Evolutionary conservation across 805 yeast genomes (phyloP).

Genomic region (Yueomyces sinensis): DNA sequence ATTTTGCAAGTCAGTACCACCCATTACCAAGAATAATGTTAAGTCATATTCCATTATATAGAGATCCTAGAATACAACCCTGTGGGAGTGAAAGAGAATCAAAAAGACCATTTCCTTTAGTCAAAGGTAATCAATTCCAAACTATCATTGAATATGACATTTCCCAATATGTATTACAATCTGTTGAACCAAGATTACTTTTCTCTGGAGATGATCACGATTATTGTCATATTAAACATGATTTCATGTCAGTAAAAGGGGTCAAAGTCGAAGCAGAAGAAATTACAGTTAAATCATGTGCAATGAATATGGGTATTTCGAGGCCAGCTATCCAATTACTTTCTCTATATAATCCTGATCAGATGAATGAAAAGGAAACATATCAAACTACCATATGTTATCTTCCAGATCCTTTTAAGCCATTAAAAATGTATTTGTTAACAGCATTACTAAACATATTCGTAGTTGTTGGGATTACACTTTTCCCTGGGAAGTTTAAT

Average conservation of each 20-base stretch:
- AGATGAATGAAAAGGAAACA: slow-evolving; percentile 8
- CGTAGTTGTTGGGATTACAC: slow-evolving; percentile 13
- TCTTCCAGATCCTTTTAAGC: slow-evolving; percentile 40
- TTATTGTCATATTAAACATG: slow-evolving; percentile 68
- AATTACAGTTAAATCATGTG: slow-evolving; percentile 74
- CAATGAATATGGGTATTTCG: slow-evolving; percentile 86
- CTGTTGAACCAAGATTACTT: slow-evolving; percentile 50
- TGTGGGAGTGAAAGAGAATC: slow-evolving; percentile 80
- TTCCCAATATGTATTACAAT: slow-evolving; percentile 43
- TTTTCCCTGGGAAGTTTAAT: slow-evolving; percentile 20
- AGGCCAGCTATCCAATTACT: slow-evolving; percentile 80
- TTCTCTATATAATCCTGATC: slow-evolving; percentile 41
- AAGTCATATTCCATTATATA: slow-evolving; percentile 78
- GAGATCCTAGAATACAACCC: slow-evolving; percentile 44
- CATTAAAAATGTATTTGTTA: slow-evolving; percentile 26
- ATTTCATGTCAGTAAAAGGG: slow-evolving; percentile 11
- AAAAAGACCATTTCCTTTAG: slow-evolving; percentile 47
- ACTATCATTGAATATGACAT: slow-evolving; percentile 62
- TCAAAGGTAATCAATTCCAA: slow-evolving; percentile 75
- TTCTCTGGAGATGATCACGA: slow-evolving; percentile 98
- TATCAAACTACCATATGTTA: slow-evolving; percentile 39
- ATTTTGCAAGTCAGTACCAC: slow-evolving; percentile 20
- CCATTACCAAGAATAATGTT: slow-evolving; percentile 51
- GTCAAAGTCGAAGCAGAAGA: slow-evolving; percentile 38
- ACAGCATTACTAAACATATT: slow-evolving; percentile 11